Evolutionary conservation across 2,329 filamentous ascomycete genomes (phyloP), one percentile per base, ranked within the genome.

Genomic region (Sporothrix protearum): DNA sequence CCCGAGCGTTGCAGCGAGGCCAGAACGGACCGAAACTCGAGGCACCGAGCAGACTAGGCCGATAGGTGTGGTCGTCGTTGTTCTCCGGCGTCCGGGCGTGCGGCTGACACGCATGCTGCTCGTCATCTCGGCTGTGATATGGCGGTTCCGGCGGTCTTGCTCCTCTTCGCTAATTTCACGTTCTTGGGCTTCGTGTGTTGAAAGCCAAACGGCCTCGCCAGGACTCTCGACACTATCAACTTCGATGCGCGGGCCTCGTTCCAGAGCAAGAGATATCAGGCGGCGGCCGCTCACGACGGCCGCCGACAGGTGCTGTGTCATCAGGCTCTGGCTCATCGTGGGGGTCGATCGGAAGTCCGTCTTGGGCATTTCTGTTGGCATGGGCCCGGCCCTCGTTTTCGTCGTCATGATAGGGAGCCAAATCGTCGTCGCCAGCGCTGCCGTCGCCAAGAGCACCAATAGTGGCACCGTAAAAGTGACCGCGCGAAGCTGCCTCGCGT

Each of bases 1-100:
- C 92, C 88, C 71, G 93, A 92, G 75, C 90, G 92, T 77, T 96
- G 90, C 71, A 99, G 82, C 2, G 94, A 94, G n/a, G 92, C 91
- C 61, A 99, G 83, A 2, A 97, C 91, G 2, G 95, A 95, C 76
- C 94, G 88, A 76, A 99, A 99, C 80, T 99, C 96, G 71, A 99
- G 84, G 93, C 96, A 57, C 96, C 96, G 3, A 99, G 91, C 63
- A 99, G 83, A 83, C 96, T 98, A 1, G 96, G 95, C 57, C 96
- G 87, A 99, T 97, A 0, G 94, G 92, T 7, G 90, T 95, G 73
- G 94, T 87, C 1, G 93, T 86, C 0, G 92, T 93, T 75, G 90
- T 91, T 75, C 91, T 88, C 74, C 89, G 87, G 59, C 85, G 85
- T 63, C 88, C 85, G 42, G 84, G 83, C 0, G 92, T 88, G 28